These are phyloP conservation scores for Ophiobolus disseminans DNA, from an alignment of 2,329 filamentous ascomycete genomes.

Conservation along the genomic window DNA sequence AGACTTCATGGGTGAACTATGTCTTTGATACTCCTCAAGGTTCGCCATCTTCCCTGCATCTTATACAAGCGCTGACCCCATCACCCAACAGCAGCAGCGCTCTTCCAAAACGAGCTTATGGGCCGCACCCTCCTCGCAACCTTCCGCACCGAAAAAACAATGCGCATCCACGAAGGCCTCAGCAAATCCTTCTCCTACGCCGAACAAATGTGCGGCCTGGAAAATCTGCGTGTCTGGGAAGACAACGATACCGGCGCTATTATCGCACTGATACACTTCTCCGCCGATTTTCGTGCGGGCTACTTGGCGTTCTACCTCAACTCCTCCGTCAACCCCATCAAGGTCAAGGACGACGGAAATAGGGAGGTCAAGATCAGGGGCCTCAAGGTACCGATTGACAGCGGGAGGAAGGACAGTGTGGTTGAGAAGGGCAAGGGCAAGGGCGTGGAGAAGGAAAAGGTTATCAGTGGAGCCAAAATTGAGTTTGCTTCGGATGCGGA, in stretches of 20 bases:
- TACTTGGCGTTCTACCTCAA: constrained; percentile 57
- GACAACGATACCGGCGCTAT: constrained; percentile 53
- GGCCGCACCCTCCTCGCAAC: constrained; percentile 53
- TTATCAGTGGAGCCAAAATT: constrained; percentile 52
- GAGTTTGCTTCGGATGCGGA: constrained; percentile 55
- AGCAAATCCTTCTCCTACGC: constrained; percentile 52
- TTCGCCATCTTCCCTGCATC: constrained; percentile 9
- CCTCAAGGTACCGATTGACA: constrained; percentile 45
- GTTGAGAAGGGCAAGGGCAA: constrained; percentile 20
- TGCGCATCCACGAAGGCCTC: constrained; percentile 54
- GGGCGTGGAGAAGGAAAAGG: constrained; percentile 44
- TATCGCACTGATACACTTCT: constrained; percentile 54
- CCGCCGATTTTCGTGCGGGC: constrained; percentile 52
- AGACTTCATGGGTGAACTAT: constrained; percentile 56
- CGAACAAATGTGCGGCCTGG: constrained; percentile 58
- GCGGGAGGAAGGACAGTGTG: constrained; percentile 32
- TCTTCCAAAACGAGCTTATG: constrained; percentile 57
- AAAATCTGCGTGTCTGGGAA: constrained; percentile 56
- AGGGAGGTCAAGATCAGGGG: constrained; percentile 53
- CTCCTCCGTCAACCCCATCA: constrained; percentile 44
- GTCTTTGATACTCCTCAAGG: constrained; percentile 46
- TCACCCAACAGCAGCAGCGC: constrained; percentile 34
- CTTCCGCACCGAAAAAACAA: constrained; percentile 53
- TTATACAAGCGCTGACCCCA: not conserved
- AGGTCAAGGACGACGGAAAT: constrained; percentile 51